These are phyloP conservation scores for Neoboletus magnificus DNA, from an alignment of 768 basidiomycete genomes.

Conservation along the genomic window DNA sequence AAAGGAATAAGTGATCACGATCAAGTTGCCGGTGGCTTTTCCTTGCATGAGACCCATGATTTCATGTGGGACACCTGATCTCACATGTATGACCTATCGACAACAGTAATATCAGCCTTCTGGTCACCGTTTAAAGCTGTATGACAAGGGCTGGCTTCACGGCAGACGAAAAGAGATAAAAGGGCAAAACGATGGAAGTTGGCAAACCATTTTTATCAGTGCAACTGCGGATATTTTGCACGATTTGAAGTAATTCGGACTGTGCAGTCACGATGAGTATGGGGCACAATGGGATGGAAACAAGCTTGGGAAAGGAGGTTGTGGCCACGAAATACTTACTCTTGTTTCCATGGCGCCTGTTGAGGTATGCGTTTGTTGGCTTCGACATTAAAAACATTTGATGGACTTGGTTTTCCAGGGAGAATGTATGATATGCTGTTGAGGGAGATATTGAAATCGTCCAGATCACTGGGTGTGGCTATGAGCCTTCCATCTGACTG, in stretches of 20 bases:
- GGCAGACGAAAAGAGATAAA: not conserved
- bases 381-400: slow-evolving; percentile 65
- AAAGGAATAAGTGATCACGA: slow-evolving; percentile 93
- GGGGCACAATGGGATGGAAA: not conserved
- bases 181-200: not conserved
- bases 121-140: not conserved
- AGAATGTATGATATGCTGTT: slow-evolving; percentile 71
- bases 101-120: not conserved
- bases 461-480: not conserved
- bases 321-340: slow-evolving; percentile 48
- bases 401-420: slow-evolving; percentile 63
- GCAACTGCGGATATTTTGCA: slow-evolving; percentile 96
- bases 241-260: slow-evolving; percentile 78
- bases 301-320: not conserved
- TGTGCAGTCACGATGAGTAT: slow-evolving; percentile 27
- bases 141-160: not conserved
- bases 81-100: slow-evolving; percentile 90
- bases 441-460: slow-evolving; percentile 39
- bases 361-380: slow-evolving; percentile 64
- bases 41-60: slow-evolving; percentile 99
- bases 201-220: slow-evolving; percentile 84
- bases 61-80: slow-evolving; percentile 95
- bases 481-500: not conserved
- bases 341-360: slow-evolving; percentile 80
- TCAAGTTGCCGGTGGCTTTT: slow-evolving; percentile 75